Conservation (phyloP, 139 green algal species). For the Haematococcus lacustris region DNA sequence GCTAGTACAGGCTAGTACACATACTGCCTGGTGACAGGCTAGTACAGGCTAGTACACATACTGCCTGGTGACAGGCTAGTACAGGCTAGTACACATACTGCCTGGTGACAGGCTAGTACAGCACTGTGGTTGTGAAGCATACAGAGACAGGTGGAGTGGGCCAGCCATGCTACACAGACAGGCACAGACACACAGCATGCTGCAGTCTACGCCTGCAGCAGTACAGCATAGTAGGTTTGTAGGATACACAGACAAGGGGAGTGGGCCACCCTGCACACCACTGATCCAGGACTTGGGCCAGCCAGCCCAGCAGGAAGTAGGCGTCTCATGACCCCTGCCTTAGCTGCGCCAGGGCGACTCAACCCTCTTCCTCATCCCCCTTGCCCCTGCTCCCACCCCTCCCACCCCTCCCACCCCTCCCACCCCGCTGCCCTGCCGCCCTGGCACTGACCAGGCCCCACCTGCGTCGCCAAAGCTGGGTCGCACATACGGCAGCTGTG, state of each 20-base stretch:
- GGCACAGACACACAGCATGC: too few relatives aligned
- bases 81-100: too few relatives aligned
- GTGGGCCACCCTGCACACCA: neutral
- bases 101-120: too few relatives aligned
- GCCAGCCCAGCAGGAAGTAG: neutral
- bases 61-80: too few relatives aligned
- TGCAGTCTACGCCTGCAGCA: too few relatives aligned
- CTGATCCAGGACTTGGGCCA: neutral
- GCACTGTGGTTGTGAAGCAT: too few relatives aligned
- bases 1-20: too few relatives aligned
- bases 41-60: too few relatives aligned
- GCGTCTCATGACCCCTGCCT: neutral
- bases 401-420: neutral
- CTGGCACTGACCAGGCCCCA: neutral
- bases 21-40: too few relatives aligned
- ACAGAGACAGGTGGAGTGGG: too few relatives aligned
- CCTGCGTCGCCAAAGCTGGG: conserved; percentile 40
- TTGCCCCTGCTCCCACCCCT: conserved; percentile 5
- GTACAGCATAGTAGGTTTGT: too few relatives aligned
- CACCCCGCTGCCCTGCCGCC: conserved; percentile 2
- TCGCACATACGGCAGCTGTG: conserved; percentile 35
- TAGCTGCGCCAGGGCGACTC: neutral
- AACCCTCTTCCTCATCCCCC: neutral
- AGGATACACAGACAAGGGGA: neutral
- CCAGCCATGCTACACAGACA: too few relatives aligned